phyloP scores from a whole-genome alignment of 1,284 basidiomycete genomes.

The Pseudozyma sp. region DNA sequence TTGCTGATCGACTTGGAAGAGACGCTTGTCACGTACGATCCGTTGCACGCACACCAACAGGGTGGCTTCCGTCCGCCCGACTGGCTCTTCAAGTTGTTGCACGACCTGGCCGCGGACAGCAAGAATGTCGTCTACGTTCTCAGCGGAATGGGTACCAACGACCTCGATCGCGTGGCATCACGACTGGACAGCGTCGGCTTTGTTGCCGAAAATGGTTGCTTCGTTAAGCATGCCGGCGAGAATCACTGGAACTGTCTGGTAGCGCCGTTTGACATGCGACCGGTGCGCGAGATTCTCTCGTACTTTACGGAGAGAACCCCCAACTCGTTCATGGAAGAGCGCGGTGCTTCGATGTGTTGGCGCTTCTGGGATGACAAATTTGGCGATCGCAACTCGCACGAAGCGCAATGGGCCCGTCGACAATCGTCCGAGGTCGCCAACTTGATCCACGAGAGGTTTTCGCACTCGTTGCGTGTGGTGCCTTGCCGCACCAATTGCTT shows the following conservation, averaged over 20 bases:
- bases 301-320: constrained; percentile 90
- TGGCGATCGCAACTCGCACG: constrained; percentile 71
- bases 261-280: constrained; percentile 78
- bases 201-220: constrained; percentile 88
- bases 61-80: constrained; percentile 73
- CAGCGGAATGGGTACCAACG: constrained; percentile 78
- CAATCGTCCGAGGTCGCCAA: constrained; percentile 91
- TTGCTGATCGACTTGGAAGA: constrained; percentile 84
- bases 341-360: constrained; percentile 86
- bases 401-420: constrained; percentile 81
- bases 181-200: constrained; percentile 79
- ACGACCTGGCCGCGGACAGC: constrained; percentile 75
- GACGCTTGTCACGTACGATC: constrained; percentile 74
- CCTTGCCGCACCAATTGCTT: constrained; percentile 72
- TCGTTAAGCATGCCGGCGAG: constrained; percentile 75
- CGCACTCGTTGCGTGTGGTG: constrained; percentile 64
- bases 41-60: constrained; percentile 65
- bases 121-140: constrained; percentile 84
- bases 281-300: constrained; percentile 79
- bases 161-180: constrained; percentile 74
- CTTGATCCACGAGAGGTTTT: constrained; percentile 76
- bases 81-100: constrained; percentile 75
- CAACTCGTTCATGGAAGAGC: constrained; percentile 83
- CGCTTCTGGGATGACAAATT: constrained; percentile 78
- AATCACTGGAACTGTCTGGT: constrained; percentile 81